Evolutionary conservation across 2,329 filamentous ascomycete species (phyloP), one percentile per base, ranked within the genome.

Genomic region (Chrysosporium queenslandicum): DNA sequence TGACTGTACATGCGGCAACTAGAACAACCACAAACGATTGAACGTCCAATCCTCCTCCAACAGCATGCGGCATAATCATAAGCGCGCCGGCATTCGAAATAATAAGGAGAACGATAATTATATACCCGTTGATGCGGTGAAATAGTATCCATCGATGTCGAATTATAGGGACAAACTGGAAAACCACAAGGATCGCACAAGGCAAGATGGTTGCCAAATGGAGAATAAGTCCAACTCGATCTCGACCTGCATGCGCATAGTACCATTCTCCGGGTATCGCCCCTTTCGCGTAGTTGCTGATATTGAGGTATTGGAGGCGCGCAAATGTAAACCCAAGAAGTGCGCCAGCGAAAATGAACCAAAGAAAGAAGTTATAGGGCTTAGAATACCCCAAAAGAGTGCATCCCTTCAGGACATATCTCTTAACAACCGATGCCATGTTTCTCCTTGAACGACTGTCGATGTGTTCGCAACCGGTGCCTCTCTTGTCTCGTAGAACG

Each of bases 101-200:
- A 0, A 75, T 25, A 1, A 75, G 67, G 0, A 84, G 66, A 0
- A 77, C 51, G 0, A 79, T 53, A 49, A 80, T 62, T 3, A 76
- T 32, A 55, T 83, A 83, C 1, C 82, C 82, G 49, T 76, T 79
- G 52, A 84, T 71, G 0, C 81, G 76, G 60, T 85, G 82, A 20
- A 83, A 62, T 1, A 77, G 54, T 1, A 80, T 65, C 48, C 66
- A 59, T 57, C 71, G 75, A 57, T 78, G 71, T 1, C 73, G 66
- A 46, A 74, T 68, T 23, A 64, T 58, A 0, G 71, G 73, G 0
- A 68, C 61, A 60, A 74, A 75, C 54, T 75, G 72, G 7, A 66
- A 60, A 0, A 67, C 56, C 1, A 66, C 66, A 4, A 75, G 65
- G 2, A 75, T 50, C 5, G 61, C 60, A 2, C 68, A 68, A 1